Percentiles rank a stretch among this genome's conserved stretches.
Conservation (phyloP, 805 yeast species). For the Wickerhamiella dianesei region DNA sequence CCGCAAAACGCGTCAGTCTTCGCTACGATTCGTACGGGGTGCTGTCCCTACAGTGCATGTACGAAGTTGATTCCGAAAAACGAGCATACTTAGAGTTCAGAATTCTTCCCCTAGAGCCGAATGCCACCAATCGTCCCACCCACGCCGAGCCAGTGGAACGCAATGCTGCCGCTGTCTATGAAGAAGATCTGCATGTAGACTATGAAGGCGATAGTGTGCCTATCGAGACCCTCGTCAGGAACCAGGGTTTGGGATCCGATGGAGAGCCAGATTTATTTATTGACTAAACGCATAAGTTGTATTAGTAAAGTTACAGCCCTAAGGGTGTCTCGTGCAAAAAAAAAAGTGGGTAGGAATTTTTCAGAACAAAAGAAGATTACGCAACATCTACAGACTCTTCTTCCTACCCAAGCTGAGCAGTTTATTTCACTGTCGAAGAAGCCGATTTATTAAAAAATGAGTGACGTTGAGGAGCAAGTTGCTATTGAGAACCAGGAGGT, state of each 20-base stretch:
- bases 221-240: too few relatives aligned
- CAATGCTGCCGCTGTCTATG: too few relatives aligned
- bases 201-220: not conserved
- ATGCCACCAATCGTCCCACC: not conserved
- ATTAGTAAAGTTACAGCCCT: not conserved
- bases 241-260: too few relatives aligned
- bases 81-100: slow-evolving; percentile 22
- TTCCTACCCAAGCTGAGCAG: slow-evolving; percentile 20
- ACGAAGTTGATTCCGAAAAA: slow-evolving; percentile 22
- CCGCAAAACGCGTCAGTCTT: slow-evolving; percentile 41
- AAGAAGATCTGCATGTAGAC: not conserved
- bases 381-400: not conserved
- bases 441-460: slow-evolving; percentile 30
- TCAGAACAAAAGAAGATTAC: not conserved
- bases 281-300: not conserved
- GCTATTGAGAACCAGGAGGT: slow-evolving; percentile 62
- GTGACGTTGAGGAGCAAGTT: slow-evolving; percentile 87
- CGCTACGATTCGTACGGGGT: slow-evolving; percentile 41
- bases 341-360: not conserved
- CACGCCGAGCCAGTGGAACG: too few relatives aligned
- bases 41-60: slow-evolving; percentile 34
- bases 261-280: not conserved
- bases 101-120: slow-evolving; percentile 9
- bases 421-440: slow-evolving; percentile 21
- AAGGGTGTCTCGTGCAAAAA: not conserved